Evolutionary conservation across 495 filamentous ascomycete genomes (phyloP), one percentile per base, ranked within the genome.

Genomic region (Platismatia glauca): DNA sequence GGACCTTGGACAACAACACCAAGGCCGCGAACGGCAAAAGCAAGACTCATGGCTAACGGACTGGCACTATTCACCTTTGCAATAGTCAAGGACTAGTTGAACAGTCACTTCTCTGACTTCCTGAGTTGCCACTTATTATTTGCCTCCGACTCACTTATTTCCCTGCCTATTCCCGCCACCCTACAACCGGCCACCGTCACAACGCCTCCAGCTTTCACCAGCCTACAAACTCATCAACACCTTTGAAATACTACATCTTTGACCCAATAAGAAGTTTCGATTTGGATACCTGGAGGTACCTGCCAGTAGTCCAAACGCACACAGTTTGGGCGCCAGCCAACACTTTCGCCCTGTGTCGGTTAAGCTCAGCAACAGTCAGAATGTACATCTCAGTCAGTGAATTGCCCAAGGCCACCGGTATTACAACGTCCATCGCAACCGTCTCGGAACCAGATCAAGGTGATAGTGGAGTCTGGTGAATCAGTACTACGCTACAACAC

Each of bases 91-190:
- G 9, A 16, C 0, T 52, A 16, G 13, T 53, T 18, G 29, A 58
- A 57, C 61, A 63, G 61, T 63, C 55, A 63, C 44, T 58, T 27
- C 24, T 57, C 29, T 31, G 13, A 27, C 52, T 63, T 18, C 41
- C 39, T 18, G 27, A 48, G 33, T 63, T 52, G 61, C 61, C 61
- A 63, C 61, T 35, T 33, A 15, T 58, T 63, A 15, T 58, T 63
- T 58, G 61, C 61, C 61, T 58, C 31, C 61, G 61, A 63, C 60
- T 34, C 43, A 39, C 50, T 38, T n/a, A 39, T 58, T 38, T 41
- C 64, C 64, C 60, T 66, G 64, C 64, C 58, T 67, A 64, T 67
- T 67, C 58, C 65, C 65, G 65, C 65, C 65, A 67, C 65, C 61
- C 61, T 29, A 22, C 39, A 53, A 53, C 65, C 61, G 64, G 64